These are phyloP conservation scores for Rosa rugosa DNA, from an alignment of 306 rosid species.

Conservation along the genomic window DNA sequence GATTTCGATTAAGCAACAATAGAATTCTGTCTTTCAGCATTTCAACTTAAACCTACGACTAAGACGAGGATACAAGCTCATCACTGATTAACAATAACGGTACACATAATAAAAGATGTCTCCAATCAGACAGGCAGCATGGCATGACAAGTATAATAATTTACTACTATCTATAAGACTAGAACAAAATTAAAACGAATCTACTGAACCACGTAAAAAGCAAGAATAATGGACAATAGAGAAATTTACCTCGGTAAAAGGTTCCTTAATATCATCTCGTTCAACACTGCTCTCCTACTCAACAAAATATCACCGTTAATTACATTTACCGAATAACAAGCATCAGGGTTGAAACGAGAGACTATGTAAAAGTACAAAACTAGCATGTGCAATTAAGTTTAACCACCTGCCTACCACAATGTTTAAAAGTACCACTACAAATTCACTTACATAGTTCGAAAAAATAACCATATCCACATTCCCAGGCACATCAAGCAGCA, in stretches of 20 bases:
- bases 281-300: slow-evolving; percentile 91
- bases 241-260: slow-evolving; percentile 81
- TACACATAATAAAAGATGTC: not conserved
- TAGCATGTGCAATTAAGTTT: slow-evolving; percentile 6
- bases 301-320: slow-evolving; percentile 27
- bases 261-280: slow-evolving; percentile 89
- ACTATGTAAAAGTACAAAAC: slow-evolving; percentile 9
- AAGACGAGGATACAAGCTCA: not conserved
- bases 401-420: slow-evolving; percentile 14
- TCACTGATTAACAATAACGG: not conserved
- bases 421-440: slow-evolving; percentile 14
- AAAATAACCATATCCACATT: slow-evolving; percentile 96
- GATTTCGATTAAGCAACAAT: not conserved
- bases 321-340: slow-evolving; percentile 17
- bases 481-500: slow-evolving; percentile 86
- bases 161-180: not conserved
- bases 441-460: slow-evolving; percentile 83
- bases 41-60: not conserved
- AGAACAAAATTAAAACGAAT: not conserved
- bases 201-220: slow-evolving; percentile 19
- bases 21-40: not conserved
- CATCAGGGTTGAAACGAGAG: slow-evolving; percentile 2
- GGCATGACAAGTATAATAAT: not conserved
- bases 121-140: not conserved
- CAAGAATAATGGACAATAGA: slow-evolving; percentile 18